Base-by-base conservation (phyloP, 208 protist genomes). In the Borovskyia barvae region DNA sequence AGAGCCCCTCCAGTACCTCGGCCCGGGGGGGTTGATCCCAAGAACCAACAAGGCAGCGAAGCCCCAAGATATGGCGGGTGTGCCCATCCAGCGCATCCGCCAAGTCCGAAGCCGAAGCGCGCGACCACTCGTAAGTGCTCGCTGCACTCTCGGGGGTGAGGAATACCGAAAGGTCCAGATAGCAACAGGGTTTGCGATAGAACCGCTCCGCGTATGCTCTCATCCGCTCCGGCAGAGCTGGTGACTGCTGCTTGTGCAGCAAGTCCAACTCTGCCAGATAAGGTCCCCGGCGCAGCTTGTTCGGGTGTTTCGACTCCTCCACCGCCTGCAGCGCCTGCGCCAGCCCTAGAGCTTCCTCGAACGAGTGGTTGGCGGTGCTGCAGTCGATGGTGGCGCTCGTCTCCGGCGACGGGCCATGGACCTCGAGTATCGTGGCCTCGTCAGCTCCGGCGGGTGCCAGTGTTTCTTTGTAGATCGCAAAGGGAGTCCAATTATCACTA, bases 101-200 rank as follows among this genome's bases (percentile, higher is more conserved):
- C 15, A 63, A 28, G 15, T 24, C 65, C n/a, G 12, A 3, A 14
- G 11, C 19, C 22, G 25, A 29, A 15, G 59, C 42, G 49, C 42
- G 45, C 12, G 81, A 77, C 83, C 89, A 95, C 45, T 33, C 54
- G 59, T 87, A 80, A 40, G 92, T 84, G 5, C 65, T 65, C 9
- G 53, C 52, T 19, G 82, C 74, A 12, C 78, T 77, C 3, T 45
- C 39, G 14, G 54, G 42, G 20, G 84, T 79, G 22, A 94, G 73
- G 58, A 90, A 95, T 25, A 81, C 89, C 20, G 83, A 90, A 32
- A 95, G 39, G 53, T 95, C 89, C 8, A 95, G 70, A 71, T 79
- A 95, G 67, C 85, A 91, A 50, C 80, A 85, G 5, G 85, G 76
- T 58, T 79, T 82, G 35, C 39, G 46, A 58, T 88, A 90, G 51